Base-by-base conservation (phyloP, 345 rosid genomes). In the Boechera retrofracta region DNA sequence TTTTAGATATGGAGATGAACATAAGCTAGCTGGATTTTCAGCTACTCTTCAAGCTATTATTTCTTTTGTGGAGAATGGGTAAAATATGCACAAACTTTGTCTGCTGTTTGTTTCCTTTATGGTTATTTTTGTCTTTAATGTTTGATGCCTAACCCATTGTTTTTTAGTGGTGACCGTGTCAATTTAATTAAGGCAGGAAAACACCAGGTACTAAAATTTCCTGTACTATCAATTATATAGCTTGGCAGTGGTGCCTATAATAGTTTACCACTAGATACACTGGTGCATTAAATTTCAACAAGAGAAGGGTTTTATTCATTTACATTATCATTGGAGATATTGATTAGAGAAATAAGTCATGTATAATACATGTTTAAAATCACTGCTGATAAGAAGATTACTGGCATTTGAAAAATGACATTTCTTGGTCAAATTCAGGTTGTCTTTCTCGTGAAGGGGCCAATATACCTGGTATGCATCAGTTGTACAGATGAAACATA, bases 11-110 rank as follows among this genome's bases (percentile, higher is more conserved):
- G 99, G 99, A 57, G 98, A 93, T 74, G 99, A 93, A 60, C 97
- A 93, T 87, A 96, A 90, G 83, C 93, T 96, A 38, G 99, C 98
- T 16, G 99, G 98, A 64, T 96, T 96, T 83, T 93, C 99, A 56
- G 99, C 99, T 51, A 96, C 99, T 26, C 82, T 96, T 72, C 99
- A 96, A 81, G 99, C 99, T 79, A 96, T 93, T 78, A 96, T 96
- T 76, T 96, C 99, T 74, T 93, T 93, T 64, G 97, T 96, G 63
- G 99, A 93, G 88, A 91, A 91, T 84, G 89, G 93, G 96, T 96
- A 80, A 70, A 78, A 65, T 65, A 45, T 76, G 63, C 76, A 53
- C 52, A 35, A 47, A 53, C 51, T 81, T 75, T 72, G 32, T 65
- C 68, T 61, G 12, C 7, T 76, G 45, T 38, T 51, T 65, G 26